Conservation (phyloP, 2,329 filamentous ascomycete species). For the Penicillium sp. region DNA sequence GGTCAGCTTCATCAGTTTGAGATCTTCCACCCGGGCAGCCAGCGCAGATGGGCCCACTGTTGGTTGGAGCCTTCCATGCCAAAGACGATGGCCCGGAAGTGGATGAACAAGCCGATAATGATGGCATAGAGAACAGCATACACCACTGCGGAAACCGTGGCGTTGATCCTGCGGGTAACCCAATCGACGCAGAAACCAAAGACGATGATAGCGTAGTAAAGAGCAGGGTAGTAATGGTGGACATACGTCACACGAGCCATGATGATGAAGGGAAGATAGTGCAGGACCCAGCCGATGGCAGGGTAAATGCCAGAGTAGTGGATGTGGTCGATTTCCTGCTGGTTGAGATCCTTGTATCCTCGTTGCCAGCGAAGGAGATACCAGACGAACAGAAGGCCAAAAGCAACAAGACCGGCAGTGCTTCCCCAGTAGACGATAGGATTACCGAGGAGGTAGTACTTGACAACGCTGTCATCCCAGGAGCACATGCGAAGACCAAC, state of each 20-base stretch:
- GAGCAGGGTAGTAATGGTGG: constrained; percentile 97
- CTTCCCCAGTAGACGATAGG: constrained; percentile 95
- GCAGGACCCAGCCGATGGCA: constrained; percentile 88
- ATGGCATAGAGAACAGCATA: constrained; percentile 73
- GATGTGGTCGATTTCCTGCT: constrained; percentile 84
- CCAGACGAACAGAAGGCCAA: constrained; percentile 74
- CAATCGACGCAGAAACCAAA: constrained; percentile 90
- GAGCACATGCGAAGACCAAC: constrained; percentile 98
- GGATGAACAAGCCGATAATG: constrained; percentile 79
- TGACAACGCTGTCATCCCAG: constrained; percentile 93
- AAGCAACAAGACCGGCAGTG: constrained; percentile 73
- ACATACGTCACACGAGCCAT: constrained; percentile 99
- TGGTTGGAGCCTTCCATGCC: constrained; percentile 86
- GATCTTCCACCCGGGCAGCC: constrained; percentile 86
- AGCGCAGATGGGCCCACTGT: constrained; percentile 90
- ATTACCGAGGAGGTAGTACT: constrained; percentile 98
- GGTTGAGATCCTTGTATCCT: constrained; percentile 80
- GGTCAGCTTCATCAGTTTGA: constrained; percentile 54
- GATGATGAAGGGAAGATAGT: constrained; percentile 92
- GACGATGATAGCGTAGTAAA: constrained; percentile 93
- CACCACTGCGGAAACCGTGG: constrained; percentile 64
- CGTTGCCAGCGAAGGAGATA: constrained; percentile 96
- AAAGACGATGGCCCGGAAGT: constrained; percentile 93
- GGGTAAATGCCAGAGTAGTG: constrained; percentile 94
- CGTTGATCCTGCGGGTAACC: constrained; percentile 68